Evolutionary conservation across 75 land plant species (phyloP).

Genomic region (Azolla pinnata): DNA sequence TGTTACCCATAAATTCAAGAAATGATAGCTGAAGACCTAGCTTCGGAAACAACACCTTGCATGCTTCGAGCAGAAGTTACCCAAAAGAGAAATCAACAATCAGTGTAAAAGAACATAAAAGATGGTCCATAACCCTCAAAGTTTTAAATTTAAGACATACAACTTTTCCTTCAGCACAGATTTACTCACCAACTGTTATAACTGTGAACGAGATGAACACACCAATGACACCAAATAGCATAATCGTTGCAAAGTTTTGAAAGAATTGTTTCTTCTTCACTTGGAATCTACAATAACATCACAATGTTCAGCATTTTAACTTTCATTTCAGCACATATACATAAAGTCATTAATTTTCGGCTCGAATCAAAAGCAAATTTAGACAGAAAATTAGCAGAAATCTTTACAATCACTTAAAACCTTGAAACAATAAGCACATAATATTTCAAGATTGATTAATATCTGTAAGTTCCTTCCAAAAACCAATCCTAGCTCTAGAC

Average conservation of each 20-base stretch:
- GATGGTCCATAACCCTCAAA: too few relatives aligned
- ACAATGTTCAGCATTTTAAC: not conserved
- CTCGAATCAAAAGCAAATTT: not conserved
- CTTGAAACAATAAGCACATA: too few relatives aligned
- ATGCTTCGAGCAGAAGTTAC: conserved; percentile 2
- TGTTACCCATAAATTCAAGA: not conserved
- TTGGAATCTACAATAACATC: conserved; percentile 17
- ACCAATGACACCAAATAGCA: conserved; percentile 25
- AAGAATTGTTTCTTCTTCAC: conserved; percentile 38
- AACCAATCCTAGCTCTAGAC: too few relatives aligned
- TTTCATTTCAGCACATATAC: too few relatives aligned
- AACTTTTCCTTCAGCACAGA: too few relatives aligned
- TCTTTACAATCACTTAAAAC: too few relatives aligned
- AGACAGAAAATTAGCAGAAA: not conserved
- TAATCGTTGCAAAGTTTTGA: conserved; percentile 19
- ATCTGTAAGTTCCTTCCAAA: too few relatives aligned
- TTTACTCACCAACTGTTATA: conserved; percentile 13
- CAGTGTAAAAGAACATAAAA: too few relatives aligned
- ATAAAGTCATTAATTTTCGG: too few relatives aligned
- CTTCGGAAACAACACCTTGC: conserved; percentile 16
- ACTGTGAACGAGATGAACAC: conserved; percentile 21
- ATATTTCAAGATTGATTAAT: too few relatives aligned
- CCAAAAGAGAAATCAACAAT: not conserved
- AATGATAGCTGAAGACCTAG: conserved; percentile 14
- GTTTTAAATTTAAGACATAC: too few relatives aligned